Conservation (phyloP, 768 basidiomycete genomes). For the Mycena sanguinolenta region DNA sequence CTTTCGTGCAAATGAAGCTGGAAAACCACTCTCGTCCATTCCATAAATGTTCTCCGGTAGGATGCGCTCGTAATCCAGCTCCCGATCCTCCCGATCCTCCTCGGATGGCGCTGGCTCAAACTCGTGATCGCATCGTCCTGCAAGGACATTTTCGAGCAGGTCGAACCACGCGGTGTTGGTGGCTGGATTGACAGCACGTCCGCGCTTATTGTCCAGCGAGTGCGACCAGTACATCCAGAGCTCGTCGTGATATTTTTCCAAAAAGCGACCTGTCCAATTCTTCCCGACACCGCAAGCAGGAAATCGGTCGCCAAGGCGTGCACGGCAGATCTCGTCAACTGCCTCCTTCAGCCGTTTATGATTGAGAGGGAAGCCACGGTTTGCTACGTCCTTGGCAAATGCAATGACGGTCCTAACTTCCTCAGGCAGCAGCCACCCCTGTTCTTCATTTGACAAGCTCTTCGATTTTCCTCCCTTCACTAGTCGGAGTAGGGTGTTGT, state of each 20-base stretch:
- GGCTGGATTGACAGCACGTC: background rate
- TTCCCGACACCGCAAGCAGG: background rate
- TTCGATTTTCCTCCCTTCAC: slow-evolving; percentile 39
- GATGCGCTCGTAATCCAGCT: background rate
- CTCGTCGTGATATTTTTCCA: background rate
- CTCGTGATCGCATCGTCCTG: background rate
- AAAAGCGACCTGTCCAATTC: background rate
- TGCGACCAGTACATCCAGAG: slow-evolving; percentile 5
- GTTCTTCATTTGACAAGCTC: slow-evolving; percentile 42
- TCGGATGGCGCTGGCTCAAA: background rate
- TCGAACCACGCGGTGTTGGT: slow-evolving; percentile 1
- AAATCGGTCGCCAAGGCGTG: background rate
- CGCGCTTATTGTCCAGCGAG: background rate
- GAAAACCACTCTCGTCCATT: slow-evolving; percentile 52
- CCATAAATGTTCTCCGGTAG: slow-evolving; percentile 46
- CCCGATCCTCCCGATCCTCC: background rate
- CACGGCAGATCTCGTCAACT: slow-evolving; percentile 33
- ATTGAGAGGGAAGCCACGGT: slow-evolving; percentile 50
- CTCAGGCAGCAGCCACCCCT: slow-evolving; percentile 43
- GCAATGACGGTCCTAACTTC: slow-evolving; percentile 49
- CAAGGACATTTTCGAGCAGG: background rate
- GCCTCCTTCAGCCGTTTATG: slow-evolving; percentile 49
- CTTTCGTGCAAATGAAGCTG: slow-evolving; percentile 35
- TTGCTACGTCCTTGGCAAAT: slow-evolving; percentile 44
- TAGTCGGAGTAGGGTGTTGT: slow-evolving; percentile 37